A percentile compares a stretch with the other conserved stretches of the same genome.
Conservation (phyloP, 306 rosid genomes). For the Arachis hypogaea region DNA sequence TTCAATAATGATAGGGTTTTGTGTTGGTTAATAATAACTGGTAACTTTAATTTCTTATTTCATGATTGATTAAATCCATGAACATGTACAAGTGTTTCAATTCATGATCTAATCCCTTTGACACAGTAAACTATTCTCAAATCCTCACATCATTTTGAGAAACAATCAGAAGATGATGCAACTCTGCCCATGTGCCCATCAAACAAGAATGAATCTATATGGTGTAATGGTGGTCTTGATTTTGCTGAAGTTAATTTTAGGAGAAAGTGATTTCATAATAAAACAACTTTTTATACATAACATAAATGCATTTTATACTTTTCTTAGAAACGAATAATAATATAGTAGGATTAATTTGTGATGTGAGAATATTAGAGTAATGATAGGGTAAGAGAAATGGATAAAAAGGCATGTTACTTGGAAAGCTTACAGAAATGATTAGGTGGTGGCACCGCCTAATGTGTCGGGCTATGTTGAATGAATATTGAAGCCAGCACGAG, state of each 20-base stretch:
- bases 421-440: too few species aligned
- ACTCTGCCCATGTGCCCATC: not conserved
- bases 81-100: not conserved
- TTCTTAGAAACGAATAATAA: too few species aligned
- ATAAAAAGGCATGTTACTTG: too few species aligned
- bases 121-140: slow-evolving; percentile 6
- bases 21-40: not conserved
- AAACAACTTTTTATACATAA: not conserved
- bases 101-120: slow-evolving; percentile 18
- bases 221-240: not conserved
- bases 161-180: not conserved
- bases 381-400: not conserved
- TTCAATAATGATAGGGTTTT: not conserved
- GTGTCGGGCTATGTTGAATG: slow-evolving; percentile 42
- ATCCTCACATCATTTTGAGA: not conserved
- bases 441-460: slow-evolving; percentile 31
- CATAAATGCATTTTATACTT: not conserved
- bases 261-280: too few species aligned
- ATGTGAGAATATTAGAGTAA: too few species aligned
- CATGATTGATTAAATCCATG: not conserved
- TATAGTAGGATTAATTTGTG: too few species aligned
- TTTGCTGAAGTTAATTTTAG: not conserved
- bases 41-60: slow-evolving; percentile 1
- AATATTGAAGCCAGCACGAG: slow-evolving; percentile 33
- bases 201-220: not conserved